phyloP scores from a whole-genome alignment of 441 rosid species.

The Pelargonium cotyledonis region DNA sequence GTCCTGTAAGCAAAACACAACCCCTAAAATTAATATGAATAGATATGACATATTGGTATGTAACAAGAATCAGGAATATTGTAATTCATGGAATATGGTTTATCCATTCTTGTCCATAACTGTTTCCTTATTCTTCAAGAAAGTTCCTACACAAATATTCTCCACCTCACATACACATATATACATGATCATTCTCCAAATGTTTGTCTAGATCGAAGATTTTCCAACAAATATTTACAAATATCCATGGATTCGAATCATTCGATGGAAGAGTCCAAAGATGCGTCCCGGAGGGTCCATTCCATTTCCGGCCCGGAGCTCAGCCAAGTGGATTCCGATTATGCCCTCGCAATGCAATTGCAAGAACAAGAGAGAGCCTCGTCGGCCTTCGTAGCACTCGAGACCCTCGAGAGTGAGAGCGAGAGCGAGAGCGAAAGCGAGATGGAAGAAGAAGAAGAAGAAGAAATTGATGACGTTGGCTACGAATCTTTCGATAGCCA shows the following conservation, averaged over 20 bases:
- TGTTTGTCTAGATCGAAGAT: too few species aligned
- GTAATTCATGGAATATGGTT: conserved; percentile 16
- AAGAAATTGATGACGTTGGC: conserved; percentile 16
- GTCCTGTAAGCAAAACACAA: too few species aligned
- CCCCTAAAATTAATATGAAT: too few species aligned
- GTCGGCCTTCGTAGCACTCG: conserved; percentile 10
- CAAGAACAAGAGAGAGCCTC: conserved; percentile 37
- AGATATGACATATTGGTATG: too few species aligned
- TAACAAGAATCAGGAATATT: conserved; percentile 35
- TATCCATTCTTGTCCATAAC: conserved; percentile 37
- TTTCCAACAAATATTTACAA: background rate
- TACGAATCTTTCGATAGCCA: conserved; percentile 41
- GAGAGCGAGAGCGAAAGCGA: conserved; percentile 24
- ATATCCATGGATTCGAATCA: background rate
- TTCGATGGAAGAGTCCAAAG: conserved; percentile 29
- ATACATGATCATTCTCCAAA: too few species aligned
- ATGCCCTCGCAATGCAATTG: conserved; percentile 38
- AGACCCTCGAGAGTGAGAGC: conserved; percentile 37
- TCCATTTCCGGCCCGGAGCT: conserved; percentile 8
- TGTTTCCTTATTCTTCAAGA: conserved; percentile 37
- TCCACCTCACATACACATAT: background rate
- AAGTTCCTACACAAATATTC: conserved; percentile 17
- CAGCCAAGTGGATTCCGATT: conserved; percentile 47
- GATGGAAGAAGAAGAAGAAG: conserved; percentile 18
- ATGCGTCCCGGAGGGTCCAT: conserved; percentile 28